These are phyloP conservation scores for Colletotrichum orbiculare DNA, from an alignment of 2,329 filamentous ascomycete species.

Conservation along the genomic window DNA sequence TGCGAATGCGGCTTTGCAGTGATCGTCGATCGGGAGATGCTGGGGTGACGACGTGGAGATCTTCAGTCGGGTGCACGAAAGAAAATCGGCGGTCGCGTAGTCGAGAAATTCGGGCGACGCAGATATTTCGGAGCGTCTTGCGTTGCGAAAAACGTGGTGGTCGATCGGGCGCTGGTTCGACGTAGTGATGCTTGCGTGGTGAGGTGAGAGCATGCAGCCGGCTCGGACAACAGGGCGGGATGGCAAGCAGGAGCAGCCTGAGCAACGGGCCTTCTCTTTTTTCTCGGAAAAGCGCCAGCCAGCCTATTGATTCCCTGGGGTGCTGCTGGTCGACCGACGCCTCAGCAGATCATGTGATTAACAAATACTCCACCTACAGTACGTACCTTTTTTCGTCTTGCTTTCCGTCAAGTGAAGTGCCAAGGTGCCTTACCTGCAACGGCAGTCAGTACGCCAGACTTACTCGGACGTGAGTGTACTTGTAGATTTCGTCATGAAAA, in stretches of 20 bases:
- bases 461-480: too few relatives aligned
- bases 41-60: conserved; percentile 7
- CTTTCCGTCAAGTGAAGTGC: too few relatives aligned
- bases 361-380: neutral
- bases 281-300: conserved; percentile 26
- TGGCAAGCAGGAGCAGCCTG: conserved; percentile 7
- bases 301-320: neutral
- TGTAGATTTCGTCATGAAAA: too few relatives aligned
- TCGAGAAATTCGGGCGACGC: neutral
- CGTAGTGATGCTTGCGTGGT: conserved; percentile 21
- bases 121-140: neutral
- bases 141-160: neutral
- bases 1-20: conserved; percentile 8
- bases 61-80: neutral
- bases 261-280: conserved; percentile 23
- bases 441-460: too few relatives aligned
- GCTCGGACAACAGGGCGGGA: conserved; percentile 25
- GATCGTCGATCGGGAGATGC: conserved; percentile 19
- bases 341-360: conserved; percentile 13
- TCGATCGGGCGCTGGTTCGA: conserved; percentile 12
- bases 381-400: neutral
- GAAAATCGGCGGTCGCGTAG: neutral
- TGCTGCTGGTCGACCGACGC: neutral
- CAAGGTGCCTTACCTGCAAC: too few relatives aligned
- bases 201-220: conserved; percentile 23